Evolutionary conservation across 345 rosid species (phyloP).

Genomic region (Dimocarpus longan): DNA sequence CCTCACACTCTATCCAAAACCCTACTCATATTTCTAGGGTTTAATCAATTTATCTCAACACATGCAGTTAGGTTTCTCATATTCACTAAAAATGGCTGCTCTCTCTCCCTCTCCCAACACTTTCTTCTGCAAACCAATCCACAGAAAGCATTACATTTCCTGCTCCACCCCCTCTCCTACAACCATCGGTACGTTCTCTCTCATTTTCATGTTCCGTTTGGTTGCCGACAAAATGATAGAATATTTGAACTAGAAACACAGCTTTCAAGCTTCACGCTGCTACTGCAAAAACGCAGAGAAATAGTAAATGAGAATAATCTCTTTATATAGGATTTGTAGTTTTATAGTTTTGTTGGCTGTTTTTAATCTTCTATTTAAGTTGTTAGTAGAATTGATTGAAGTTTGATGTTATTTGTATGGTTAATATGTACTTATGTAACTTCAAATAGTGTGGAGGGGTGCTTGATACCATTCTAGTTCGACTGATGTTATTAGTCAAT

Average conservation of each 20-base stretch:
- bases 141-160: slow-evolving; percentile 37
- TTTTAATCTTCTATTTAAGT: not conserved
- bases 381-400: not conserved
- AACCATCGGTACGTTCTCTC: slow-evolving; percentile 40
- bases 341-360: not conserved
- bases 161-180: slow-evolving; percentile 61
- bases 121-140: slow-evolving; percentile 34
- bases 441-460: too few species aligned
- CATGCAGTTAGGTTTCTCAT: slow-evolving; percentile 39
- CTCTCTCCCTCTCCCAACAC: slow-evolving; percentile 50
- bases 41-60: not conserved
- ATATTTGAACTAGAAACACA: not conserved
- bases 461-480: not conserved
- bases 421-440: not conserved
- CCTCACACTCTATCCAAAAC: not conserved
- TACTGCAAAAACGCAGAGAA: not conserved
- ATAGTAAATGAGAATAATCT: not conserved
- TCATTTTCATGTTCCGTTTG: not conserved
- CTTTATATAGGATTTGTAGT: not conserved
- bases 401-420: not conserved
- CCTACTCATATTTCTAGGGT: slow-evolving; percentile 24
- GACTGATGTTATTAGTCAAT: not conserved
- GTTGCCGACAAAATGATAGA: slow-evolving; percentile 5
- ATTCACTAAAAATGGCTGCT: slow-evolving; percentile 57
- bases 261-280: not conserved